Evolutionary conservation across 2,329 filamentous ascomycete species (phyloP), one percentile per base, ranked within the genome.

Genomic region (Scedosporium apiospermum): DNA sequence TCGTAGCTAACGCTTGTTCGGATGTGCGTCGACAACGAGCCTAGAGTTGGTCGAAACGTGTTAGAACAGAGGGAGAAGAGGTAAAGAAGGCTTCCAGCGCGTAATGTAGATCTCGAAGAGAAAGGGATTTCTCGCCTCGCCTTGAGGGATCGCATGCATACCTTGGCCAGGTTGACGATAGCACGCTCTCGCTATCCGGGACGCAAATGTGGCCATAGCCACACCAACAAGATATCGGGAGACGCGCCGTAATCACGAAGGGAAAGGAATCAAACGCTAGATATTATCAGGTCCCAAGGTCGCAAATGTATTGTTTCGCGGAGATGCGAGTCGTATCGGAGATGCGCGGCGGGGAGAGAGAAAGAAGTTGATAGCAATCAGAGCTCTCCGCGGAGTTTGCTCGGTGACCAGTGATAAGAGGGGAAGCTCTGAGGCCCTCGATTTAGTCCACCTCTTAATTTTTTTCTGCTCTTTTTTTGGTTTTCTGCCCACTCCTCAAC

Each of bases 201-300:
- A 44, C 27, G 41, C 44, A 53, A 61, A 51, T 27, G 59, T 38
- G 59, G 59, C 59, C 59, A 61, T 61, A 51, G 44, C 59, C 59
- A 61, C 51, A 55, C 21, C 51, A 16, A 27, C 42, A n/a, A 18
- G 59, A 23, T 16, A 9, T 53, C 26, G 27, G 18, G 27, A 18
- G 26, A 6, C 23, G n/a, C 49, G 16, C 44, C 27, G 14, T 34
- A 10, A 26, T 49, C 44, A 49, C 34, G 10, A 14, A 38, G 10
- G 34, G 9, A 38, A 12, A 38, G 34, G 10, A 38, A 38, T 14
- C 34, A 38, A 38, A 12, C 34, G 34, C 34, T 38, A 38, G 34
- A 38, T 38, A 38, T 38, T 12, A 38, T 38, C 34, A 38, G 4
- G 10, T 38, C 34, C 34, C 10, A 12, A 38, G 34, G 34, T 38